Evolutionary conservation across 2,329 filamentous ascomycete species (phyloP), one percentile per base, ranked within the genome.

Genomic region (Colletotrichum simmondsii): DNA sequence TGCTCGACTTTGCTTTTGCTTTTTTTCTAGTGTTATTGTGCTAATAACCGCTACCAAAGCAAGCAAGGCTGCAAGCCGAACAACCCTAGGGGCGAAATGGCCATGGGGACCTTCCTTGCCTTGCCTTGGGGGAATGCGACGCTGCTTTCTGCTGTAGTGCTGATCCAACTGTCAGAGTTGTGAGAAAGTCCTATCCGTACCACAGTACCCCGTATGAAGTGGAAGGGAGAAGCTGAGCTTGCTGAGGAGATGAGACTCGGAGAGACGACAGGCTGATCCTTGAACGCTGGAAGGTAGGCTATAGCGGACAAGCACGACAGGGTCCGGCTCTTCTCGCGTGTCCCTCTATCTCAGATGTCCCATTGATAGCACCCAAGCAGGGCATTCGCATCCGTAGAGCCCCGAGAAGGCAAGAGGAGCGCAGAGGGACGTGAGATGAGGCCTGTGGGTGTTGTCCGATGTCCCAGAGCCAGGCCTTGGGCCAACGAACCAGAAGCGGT

Each of bases 401-500:
- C 37, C 37, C 37, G 37, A 16, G 37, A 42, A 10, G 42, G 42
- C 19, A 8, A 49, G 42, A 49, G 42, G 42, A 53, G 59, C 14
- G 26, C 16, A 26, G 57, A 24, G 32, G 19, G 32, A 30, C 24
- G n/a, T 42, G 32, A 26, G 19, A 26, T 42, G 32, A 60, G 57
- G 32, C 57, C 32, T 42, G 32, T 37, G 57, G 32, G 32, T 16
- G 57, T 37, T 59, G n/a, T 24, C 32, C n/a, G 56, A 42, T 19
- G 57, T 37, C 56, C 56, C n/a, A 14, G 28, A 30, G 35, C 49
- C 63, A 57, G 63, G 49, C 63, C 65, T 49, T 42, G 22, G 61
- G 67, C 42, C 54, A 32, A 26, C 19, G 53, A 49, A 35, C 35
- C 57, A 62, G 63, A 67, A 67, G 64, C 65, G 66, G 68, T 56